These are phyloP conservation scores for Perkinsus marinus DNA, from an alignment of 169 alveolate genomes.

Conservation along the genomic window DNA sequence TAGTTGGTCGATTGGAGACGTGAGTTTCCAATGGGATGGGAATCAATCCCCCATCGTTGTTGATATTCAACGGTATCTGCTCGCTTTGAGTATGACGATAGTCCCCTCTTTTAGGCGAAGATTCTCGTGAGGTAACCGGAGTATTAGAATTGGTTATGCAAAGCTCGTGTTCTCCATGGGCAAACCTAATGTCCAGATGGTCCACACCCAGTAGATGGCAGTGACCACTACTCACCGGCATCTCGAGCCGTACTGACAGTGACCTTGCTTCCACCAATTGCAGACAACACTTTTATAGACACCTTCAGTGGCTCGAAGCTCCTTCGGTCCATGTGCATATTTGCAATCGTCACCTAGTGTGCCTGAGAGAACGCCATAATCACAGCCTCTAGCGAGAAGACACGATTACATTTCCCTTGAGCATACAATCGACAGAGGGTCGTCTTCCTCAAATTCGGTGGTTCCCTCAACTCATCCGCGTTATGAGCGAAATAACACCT, in stretches of 20 bases:
- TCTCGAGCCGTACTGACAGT: neutral
- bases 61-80: no score
- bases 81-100: no score
- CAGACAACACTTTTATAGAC: slow-evolving; percentile 21
- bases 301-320: slow-evolving; percentile 27
- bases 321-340: slow-evolving; percentile 28
- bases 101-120: neutral
- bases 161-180: neutral
- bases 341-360: slow-evolving; percentile 18
- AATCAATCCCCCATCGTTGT: no score
- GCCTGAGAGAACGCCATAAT: neutral
- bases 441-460: neutral
- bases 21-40: no score
- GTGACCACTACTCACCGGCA: neutral
- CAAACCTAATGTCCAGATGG: no score
- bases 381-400: neutral
- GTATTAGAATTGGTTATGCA: neutral
- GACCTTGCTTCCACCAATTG: slow-evolving; percentile 19
- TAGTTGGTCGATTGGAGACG: no score
- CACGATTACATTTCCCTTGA: neutral
- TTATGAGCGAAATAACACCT: neutral
- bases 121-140: neutral
- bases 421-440: neutral
- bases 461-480: neutral
- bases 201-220: no score